A percentile compares a stretch with the other conserved stretches of the same genome.
Evolutionary conservation across 306 rosid species (phyloP).

Genomic region (Gastrolobium villosum): DNA sequence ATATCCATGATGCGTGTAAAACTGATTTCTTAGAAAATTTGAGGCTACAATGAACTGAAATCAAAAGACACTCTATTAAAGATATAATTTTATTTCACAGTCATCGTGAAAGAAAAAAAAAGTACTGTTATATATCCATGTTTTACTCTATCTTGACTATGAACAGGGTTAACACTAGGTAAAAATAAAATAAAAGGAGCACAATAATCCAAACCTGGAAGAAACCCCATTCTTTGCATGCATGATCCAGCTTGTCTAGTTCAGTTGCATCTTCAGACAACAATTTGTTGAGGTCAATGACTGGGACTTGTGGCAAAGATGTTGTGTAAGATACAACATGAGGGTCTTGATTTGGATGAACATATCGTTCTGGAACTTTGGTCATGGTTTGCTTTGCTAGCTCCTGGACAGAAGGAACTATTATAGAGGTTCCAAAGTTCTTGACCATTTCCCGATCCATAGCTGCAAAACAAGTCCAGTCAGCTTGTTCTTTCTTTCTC

Average conservation of each 20-base stretch:
- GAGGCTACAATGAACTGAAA: background rate
- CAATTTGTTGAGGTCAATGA: background rate
- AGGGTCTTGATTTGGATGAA: conserved; percentile 16
- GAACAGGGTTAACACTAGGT: too few species aligned
- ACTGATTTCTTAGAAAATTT: background rate
- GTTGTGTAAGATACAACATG: background rate
- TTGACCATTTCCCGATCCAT: background rate
- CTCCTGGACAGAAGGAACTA: conserved; percentile 26
- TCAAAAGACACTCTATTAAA: background rate
- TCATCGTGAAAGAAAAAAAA: background rate
- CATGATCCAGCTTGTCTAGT: too few species aligned
- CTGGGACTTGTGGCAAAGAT: background rate
- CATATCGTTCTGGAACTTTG: background rate
- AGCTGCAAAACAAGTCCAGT: conserved; percentile 2
- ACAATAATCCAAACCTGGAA: too few species aligned
- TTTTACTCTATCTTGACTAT: background rate
- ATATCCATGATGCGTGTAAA: background rate
- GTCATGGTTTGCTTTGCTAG: conserved; percentile 2
- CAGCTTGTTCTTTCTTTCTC: background rate
- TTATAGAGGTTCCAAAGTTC: conserved; percentile 13
- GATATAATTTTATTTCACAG: background rate
- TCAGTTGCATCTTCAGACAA: background rate
- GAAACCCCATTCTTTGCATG: too few species aligned
- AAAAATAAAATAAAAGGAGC: too few species aligned
- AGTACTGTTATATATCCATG: background rate